Percentiles rank a stretch among this genome's conserved stretches.
These are phyloP conservation scores for Xylariaceae sp. DNA, from an alignment of 2,329 filamentous ascomycete species.

Conservation along the genomic window DNA sequence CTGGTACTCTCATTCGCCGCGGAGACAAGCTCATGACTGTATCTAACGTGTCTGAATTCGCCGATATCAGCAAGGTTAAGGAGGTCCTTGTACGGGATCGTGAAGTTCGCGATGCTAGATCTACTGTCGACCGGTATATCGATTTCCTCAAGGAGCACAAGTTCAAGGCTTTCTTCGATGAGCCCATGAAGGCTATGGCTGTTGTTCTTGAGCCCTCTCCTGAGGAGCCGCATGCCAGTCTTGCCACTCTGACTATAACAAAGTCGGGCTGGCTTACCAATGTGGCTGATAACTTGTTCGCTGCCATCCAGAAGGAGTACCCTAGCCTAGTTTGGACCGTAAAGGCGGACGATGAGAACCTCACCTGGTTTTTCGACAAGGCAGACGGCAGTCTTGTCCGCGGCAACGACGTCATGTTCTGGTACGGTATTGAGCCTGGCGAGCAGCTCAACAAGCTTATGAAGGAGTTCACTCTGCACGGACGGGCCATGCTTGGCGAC, in stretches of 20 bases:
- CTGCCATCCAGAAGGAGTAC: conserved; percentile 88
- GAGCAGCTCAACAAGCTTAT: conserved; percentile 80
- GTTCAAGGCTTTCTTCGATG: conserved; percentile 93
- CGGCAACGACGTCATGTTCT: conserved; percentile 88
- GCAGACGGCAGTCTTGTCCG: conserved; percentile 85
- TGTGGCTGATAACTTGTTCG: conserved; percentile 91
- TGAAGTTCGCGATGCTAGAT: conserved; percentile 72
- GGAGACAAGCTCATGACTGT: conserved; percentile 83
- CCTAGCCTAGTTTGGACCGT: conserved; percentile 94
- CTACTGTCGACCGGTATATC: conserved; percentile 82
- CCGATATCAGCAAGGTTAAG: conserved; percentile 72
- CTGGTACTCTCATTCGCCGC: conserved; percentile 84
- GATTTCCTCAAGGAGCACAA: conserved; percentile 68
- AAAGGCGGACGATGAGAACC: conserved; percentile 89
- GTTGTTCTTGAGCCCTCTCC: conserved; percentile 73
- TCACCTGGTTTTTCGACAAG: conserved; percentile 98
- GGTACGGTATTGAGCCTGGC: conserved; percentile 81
- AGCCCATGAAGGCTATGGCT: conserved; percentile 85
- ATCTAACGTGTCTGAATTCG: conserved; percentile 66
- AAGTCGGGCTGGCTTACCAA: conserved; percentile 94
- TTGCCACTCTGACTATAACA: conserved; percentile 87
- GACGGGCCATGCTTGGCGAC: conserved; percentile 81
- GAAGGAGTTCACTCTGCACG: conserved; percentile 76
- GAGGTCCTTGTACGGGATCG: conserved; percentile 75
- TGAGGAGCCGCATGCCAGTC: conserved; percentile 66